Evolutionary conservation across 495 filamentous ascomycete genomes (phyloP).

Genomic region (Hyphodiscus hymeniophilus): DNA sequence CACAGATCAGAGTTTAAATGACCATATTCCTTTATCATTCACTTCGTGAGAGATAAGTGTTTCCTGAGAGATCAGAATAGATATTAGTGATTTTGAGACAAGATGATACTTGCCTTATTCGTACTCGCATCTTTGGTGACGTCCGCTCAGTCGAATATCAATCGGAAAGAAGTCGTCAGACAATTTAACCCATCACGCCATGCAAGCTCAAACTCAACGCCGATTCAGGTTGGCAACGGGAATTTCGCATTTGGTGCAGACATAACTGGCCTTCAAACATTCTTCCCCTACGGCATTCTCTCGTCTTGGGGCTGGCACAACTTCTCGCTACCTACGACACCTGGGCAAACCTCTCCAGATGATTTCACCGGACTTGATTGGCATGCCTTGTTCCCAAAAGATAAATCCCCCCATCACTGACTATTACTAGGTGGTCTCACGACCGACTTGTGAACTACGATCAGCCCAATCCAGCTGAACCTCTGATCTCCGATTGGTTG

Average conservation of each 20-base stretch:
- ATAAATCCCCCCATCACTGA: not conserved
- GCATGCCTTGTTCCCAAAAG: conserved; percentile 8
- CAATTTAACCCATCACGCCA: conserved; percentile 35
- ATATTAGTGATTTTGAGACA: too few relatives aligned
- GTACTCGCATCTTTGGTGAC: too few relatives aligned
- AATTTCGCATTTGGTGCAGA: conserved; percentile 49
- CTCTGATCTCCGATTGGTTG: conserved; percentile 44
- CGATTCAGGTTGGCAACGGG: conserved; percentile 45
- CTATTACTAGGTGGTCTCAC: conserved; percentile 41
- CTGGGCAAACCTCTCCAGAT: conserved; percentile 1
- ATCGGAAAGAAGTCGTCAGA: conserved; percentile 29
- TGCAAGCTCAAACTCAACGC: conserved; percentile 38
- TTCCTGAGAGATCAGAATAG: too few relatives aligned
- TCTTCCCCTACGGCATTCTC: conserved; percentile 48
- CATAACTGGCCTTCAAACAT: conserved; percentile 48
- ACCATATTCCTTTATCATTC: too few relatives aligned
- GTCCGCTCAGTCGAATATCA: conserved; percentile 7
- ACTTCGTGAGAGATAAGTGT: too few relatives aligned
- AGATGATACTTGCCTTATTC: too few relatives aligned
- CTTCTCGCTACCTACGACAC: conserved; percentile 39
- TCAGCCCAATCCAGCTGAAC: conserved; percentile 42
- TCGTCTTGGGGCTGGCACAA: conserved; percentile 53
- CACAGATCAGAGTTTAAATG: too few relatives aligned
- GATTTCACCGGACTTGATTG: conserved; percentile 16
- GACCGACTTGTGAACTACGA: conserved; percentile 43